Base-by-base conservation (phyloP, 2,329 filamentous ascomycete genomes). In the Capronia epimyces region DNA sequence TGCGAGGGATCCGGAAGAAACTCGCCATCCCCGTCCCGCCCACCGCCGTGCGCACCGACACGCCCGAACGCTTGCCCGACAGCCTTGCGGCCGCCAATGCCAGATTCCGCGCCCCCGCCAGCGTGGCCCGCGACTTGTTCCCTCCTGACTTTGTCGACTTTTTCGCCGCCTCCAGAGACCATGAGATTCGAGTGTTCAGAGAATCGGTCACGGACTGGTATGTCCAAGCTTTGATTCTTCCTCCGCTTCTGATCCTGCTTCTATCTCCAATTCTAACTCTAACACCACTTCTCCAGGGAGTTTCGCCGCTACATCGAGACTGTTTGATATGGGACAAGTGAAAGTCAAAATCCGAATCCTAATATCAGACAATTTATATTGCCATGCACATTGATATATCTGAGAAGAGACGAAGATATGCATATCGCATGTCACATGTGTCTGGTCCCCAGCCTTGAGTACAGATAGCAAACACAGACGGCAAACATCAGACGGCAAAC, bases 111-210 rank as follows among this genome's bases (percentile, higher is more conserved):
- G 73, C 79, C 21, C 78, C 81, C 60, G 87, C 80, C 1, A 96
- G 91, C 66, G 76, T 96, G n/a, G 93, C 91, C n/a, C 78, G 91
- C 51, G 87, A 96, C 66, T 87, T 95, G 0, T 87, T 97, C 69
- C 90, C 90, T 0, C 85, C 96, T 66, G 86, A 84, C 8, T 97
- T 97, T 70, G 91, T 97, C 2, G 89, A 96, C 13, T 91, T 96
- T 68, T 97, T 84, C 72, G 88, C 84, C 8, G 93, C 91, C 12
- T 95, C 90, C n/a, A 80, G 91, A 55, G 85, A 94, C 67, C 90
- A 97, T 69, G 91, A 97, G 71, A 79, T 93, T 51, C 75, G 86
- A 52, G 70, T 95, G n/a, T 97, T 87, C 84, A 89, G 96, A 62
- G 90, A 96, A 67, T 89, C 89, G 1, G 90, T 96, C 3, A 96